phyloP scores from a whole-genome alignment of 2,329 filamentous ascomycete genomes.

The Neofusicoccum ribis region DNA sequence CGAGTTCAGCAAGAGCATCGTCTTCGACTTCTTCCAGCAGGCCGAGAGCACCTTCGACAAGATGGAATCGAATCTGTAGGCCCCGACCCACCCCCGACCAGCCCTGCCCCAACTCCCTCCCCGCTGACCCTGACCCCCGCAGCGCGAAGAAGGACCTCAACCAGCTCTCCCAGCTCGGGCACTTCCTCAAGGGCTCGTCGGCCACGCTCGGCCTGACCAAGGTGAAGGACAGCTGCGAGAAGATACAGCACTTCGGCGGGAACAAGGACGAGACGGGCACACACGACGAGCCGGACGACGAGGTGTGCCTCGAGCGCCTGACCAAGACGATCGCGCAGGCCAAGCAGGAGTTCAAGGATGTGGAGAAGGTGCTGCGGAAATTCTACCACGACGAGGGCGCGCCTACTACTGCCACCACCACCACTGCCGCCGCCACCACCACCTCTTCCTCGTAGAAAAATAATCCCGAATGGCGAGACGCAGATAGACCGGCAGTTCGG shows the following conservation, averaged over 20 bases:
- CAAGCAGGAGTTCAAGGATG: constrained; percentile 74
- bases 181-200: constrained; percentile 96
- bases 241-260: constrained; percentile 91
- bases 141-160: constrained; percentile 69
- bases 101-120: background rate
- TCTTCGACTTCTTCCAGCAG: constrained; percentile 91
- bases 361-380: constrained; percentile 66
- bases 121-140: constrained; percentile 7
- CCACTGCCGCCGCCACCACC: background rate
- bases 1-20: constrained; percentile 86
- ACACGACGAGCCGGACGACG: constrained; percentile 64
- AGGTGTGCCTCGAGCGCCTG: constrained; percentile 69
- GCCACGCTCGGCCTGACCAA: constrained; percentile 89
- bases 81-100: constrained; percentile 28
- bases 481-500: background rate
- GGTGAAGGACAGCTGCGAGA: constrained; percentile 90
- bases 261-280: constrained; percentile 76
- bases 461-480: background rate
- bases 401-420: background rate
- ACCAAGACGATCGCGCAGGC: constrained; percentile 68
- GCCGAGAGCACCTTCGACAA: constrained; percentile 80
- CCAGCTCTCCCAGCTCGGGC: constrained; percentile 80
- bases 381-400: constrained; percentile 63
- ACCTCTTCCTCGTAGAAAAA: background rate
- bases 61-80: constrained; percentile 84